These are phyloP conservation scores for Populus hybrid DNA, from an alignment of 441 rosid genomes.

Conservation along the genomic window DNA sequence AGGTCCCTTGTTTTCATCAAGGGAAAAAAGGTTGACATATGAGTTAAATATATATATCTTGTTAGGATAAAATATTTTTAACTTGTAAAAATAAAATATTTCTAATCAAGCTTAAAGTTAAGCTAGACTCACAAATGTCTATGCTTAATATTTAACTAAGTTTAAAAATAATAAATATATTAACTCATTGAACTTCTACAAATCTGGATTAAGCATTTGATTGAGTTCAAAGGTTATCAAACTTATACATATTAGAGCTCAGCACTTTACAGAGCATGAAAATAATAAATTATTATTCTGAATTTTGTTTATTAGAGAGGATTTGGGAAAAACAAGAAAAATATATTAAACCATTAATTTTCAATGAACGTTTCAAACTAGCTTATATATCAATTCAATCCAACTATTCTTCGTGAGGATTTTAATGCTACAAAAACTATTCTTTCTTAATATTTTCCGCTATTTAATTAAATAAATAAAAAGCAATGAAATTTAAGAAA, in stretches of 20 bases:
- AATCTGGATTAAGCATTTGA: accelerated
- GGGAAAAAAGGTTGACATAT: too few species aligned
- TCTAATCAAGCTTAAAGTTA: accelerated
- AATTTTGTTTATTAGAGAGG: too few species aligned
- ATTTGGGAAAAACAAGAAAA: too few species aligned
- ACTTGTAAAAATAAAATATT: accelerated
- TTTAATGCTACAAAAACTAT: neutral
- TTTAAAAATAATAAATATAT: accelerated
- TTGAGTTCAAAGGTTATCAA: accelerated
- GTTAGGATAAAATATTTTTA: too few species aligned
- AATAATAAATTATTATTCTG: accelerated
- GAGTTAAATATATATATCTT: too few species aligned
- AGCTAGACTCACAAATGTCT: too few species aligned
- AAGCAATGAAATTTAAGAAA: neutral
- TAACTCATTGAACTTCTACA: accelerated
- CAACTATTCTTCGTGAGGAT: neutral
- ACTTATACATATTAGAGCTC: accelerated
- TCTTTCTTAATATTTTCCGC: neutral
- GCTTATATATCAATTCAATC: neutral
- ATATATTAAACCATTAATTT: too few species aligned
- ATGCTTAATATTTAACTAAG: accelerated
- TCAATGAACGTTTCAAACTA: too few species aligned
- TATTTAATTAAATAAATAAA: too few species aligned
- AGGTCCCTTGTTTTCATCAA: too few species aligned
- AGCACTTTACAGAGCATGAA: accelerated